Evolutionary conservation across 2,329 filamentous ascomycete species (phyloP), one percentile per base, ranked within the genome.

Genomic region (Colletotrichum incanum): DNA sequence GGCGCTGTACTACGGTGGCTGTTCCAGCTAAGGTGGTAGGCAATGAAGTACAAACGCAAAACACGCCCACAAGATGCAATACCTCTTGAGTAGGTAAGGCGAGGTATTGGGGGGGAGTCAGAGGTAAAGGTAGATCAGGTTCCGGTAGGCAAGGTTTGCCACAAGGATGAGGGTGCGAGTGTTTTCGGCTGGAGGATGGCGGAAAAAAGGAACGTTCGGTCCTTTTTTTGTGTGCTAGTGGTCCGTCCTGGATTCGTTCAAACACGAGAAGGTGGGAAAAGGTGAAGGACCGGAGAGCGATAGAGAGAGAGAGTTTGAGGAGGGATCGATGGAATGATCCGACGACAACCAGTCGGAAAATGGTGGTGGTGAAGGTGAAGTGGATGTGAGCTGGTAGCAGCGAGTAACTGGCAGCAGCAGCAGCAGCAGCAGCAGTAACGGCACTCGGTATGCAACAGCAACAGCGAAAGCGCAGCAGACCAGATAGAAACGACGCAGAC

Each of bases 111-210:
- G 37, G 23, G 49, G 26, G 11, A 55, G 60, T 52, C 60, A 64
- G 37, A 55, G 43, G 47, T 34, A 16, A 64, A 64, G 54, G 62
- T 70, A 52, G 50, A 65, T 34, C 41, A 54, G 45, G 52, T 62
- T 50, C 39, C 54, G 43, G 43, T 67, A 41, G 56, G 52, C 59
- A 72, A 72, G 54, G 65, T 70, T 70, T 72, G 70, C 70, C 70
- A 65, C 69, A 65, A 61, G 70, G 66, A 64, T 72, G 66, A 64
- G 37, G 28, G 61, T 23, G 61, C 37, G 61, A 54, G 61, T 47
- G 58, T 55, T 61, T 70, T 70, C 37, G 54, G 26, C 62, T 50
- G 65, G 56, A 8, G 31, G 45, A 16, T 56, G 31, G 54, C 16
- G 20, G 20, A n/a, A 37, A 34, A 52, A 59, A 55, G 31, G 58